Conservation (phyloP, 441 rosid species). For the Erodium moschatum region DNA sequence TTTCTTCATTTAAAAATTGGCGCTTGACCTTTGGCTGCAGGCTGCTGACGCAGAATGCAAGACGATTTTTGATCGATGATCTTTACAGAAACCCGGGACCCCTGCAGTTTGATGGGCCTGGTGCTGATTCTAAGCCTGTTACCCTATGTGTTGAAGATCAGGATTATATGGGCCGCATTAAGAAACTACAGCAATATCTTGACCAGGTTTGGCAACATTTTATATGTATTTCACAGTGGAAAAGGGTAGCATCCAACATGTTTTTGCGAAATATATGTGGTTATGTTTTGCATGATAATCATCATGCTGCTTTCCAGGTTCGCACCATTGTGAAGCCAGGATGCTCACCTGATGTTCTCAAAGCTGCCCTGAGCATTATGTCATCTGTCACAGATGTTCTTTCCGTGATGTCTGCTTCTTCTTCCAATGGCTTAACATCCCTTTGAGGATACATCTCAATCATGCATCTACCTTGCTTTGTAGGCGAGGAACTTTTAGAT, state of each 20-base stretch:
- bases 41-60: conserved; percentile 66
- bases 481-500: too few relatives aligned
- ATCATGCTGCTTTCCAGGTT: conserved; percentile 31
- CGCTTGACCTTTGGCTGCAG: conserved; percentile 38
- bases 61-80: conserved; percentile 71
- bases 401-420: conserved; percentile 45
- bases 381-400: conserved; percentile 89
- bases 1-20: neutral
- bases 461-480: too few relatives aligned
- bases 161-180: conserved; percentile 98
- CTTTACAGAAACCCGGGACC: conserved; percentile 97
- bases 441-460: conserved; percentile 22
- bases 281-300: neutral
- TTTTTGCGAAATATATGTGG: too few relatives aligned
- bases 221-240: neutral
- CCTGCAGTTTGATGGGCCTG: conserved; percentile 91
- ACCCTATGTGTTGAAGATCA: conserved; percentile 88
- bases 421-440: conserved; percentile 32
- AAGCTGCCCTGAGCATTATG: conserved; percentile 90
- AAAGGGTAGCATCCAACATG: too few relatives aligned
- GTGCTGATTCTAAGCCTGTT: conserved; percentile 82
- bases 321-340: conserved; percentile 86
- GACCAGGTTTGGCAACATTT: conserved; percentile 49
- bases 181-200: conserved; percentile 77
- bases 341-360: conserved; percentile 84